Conservation (phyloP, 1,284 basidiomycete species). For the Austroboletus niveus region DNA sequence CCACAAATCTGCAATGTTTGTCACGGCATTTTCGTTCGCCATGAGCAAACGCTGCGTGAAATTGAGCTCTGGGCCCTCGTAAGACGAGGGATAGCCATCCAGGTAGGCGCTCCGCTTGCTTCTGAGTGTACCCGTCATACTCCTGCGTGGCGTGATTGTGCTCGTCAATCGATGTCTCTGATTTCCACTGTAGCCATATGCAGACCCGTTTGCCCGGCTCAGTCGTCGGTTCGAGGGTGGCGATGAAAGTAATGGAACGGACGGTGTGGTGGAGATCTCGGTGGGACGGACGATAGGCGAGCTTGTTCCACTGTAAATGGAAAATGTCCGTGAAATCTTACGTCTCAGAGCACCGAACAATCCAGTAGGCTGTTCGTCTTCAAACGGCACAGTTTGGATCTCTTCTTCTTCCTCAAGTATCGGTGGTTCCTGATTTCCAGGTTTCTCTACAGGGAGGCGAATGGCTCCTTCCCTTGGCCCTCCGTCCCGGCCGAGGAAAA, state of each 20-base stretch:
- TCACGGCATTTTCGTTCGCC: slow-evolving; percentile 89
- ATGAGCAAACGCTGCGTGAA: slow-evolving; percentile 90
- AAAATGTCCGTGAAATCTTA: slow-evolving; percentile 53
- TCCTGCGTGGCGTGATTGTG: slow-evolving; percentile 33
- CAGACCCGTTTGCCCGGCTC: slow-evolving; percentile 67
- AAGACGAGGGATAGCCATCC: slow-evolving; percentile 39
- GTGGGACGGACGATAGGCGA: slow-evolving; percentile 35
- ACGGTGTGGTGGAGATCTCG: slow-evolving; percentile 40
- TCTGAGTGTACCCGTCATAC: slow-evolving; percentile 46
- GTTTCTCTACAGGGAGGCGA: slow-evolving; percentile 75
- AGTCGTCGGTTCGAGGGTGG: slow-evolving; percentile 42
- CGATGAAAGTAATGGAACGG: slow-evolving; percentile 48
- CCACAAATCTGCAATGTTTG: slow-evolving; percentile 89
- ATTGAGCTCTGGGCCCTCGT: slow-evolving; percentile 56
- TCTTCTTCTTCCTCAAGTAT: slow-evolving; percentile 45
- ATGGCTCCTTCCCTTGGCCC: slow-evolving; percentile 85
- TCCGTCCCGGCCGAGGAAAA: slow-evolving; percentile 90
- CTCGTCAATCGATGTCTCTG: slow-evolving; percentile 50
- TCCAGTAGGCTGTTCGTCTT: slow-evolving; percentile 42
- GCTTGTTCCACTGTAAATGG: slow-evolving; percentile 48
- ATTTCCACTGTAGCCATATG: slow-evolving; percentile 68
- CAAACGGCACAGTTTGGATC: slow-evolving; percentile 42
- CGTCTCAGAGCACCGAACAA: slow-evolving; percentile 40
- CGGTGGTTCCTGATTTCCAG: slow-evolving; percentile 38
- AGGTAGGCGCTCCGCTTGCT: slow-evolving; percentile 47